A percentile compares a stretch with the other conserved stretches of the same genome.
Evolutionary conservation across 1,284 basidiomycete species (phyloP).

Genomic region (Coriolopsis trogii): DNA sequence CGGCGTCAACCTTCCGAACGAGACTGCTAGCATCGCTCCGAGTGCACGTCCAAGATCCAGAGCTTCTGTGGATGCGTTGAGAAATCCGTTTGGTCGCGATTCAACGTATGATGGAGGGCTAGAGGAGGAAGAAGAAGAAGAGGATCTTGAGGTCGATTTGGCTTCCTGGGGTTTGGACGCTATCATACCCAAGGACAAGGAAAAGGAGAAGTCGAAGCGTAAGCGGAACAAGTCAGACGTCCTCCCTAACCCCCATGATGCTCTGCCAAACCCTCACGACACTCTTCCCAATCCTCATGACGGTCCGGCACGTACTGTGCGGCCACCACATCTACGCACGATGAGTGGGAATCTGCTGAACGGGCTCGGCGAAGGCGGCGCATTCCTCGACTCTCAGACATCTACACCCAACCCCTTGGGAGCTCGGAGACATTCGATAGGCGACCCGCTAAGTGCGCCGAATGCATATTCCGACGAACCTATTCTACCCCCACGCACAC

Average conservation of each 20-base stretch:
- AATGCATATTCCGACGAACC: conserved; percentile 23
- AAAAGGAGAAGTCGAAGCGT: conserved; percentile 30
- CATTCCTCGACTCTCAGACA: conserved; percentile 44
- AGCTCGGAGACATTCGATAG: conserved; percentile 48
- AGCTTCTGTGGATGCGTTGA: conserved; percentile 58
- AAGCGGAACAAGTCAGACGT: conserved; percentile 51
- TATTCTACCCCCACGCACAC: conserved; percentile 42
- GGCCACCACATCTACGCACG: conserved; percentile 48
- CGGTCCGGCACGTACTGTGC: conserved; percentile 20
- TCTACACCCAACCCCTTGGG: conserved; percentile 30
- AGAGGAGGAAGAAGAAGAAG: conserved; percentile 47
- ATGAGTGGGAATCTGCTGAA: conserved; percentile 67
- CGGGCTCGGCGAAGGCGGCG: conserved; percentile 49
- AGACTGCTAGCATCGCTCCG: conserved; percentile 48
- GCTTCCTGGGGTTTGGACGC: conserved; percentile 82
- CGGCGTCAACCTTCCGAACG: conserved; percentile 66
- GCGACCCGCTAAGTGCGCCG: conserved; percentile 56
- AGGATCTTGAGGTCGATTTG: conserved; percentile 73
- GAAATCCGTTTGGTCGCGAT: conserved; percentile 71
- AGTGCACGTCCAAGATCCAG: conserved; percentile 45
- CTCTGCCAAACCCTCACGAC: conserved; percentile 34
- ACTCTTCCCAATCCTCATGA: conserved; percentile 9
- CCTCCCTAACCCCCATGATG: conserved; percentile 52
- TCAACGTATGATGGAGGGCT: conserved; percentile 55
- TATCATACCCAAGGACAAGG: conserved; percentile 61